Percentiles rank a stretch among this genome's conserved stretches.
Evolutionary conservation across 176 grass and related monocot species (phyloP).

Genomic region (Calamus simplicifolius): DNA sequence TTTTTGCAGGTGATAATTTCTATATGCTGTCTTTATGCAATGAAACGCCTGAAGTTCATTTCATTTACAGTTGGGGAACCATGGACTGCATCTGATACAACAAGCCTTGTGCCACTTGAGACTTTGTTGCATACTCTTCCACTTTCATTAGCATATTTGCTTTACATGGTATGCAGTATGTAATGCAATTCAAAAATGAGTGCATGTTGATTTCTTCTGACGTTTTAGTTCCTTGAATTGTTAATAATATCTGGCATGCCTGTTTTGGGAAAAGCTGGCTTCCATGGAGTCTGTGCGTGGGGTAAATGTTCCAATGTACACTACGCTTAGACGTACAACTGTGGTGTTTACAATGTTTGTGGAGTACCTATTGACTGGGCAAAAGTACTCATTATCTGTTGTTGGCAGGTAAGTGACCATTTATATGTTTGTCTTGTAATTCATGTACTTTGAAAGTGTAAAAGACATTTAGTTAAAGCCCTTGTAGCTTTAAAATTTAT

Average conservation of each 20-base stretch:
- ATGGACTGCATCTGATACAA: conserved; percentile 45
- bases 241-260: conserved; percentile 17
- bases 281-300: conserved; percentile 97
- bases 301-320: conserved; percentile 99
- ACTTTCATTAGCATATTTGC: conserved; percentile 90
- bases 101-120: conserved; percentile 61
- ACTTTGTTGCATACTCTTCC: conserved; percentile 77
- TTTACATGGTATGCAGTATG: conserved; percentile 78
- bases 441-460: too few species aligned
- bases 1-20: conserved; percentile 79
- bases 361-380: conserved; percentile 82
- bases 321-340: conserved; percentile 92
- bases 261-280: conserved; percentile 64
- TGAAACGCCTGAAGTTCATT: conserved; percentile 82
- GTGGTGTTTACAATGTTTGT: conserved; percentile 98
- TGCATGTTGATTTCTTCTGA: too few species aligned
- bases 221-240: conserved; percentile 10
- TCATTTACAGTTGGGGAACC: conserved; percentile 64
- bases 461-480: too few species aligned
- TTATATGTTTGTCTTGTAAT: conserved; percentile 7
- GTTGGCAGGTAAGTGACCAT: conserved; percentile 59
- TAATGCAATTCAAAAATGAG: too few species aligned
- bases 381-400: conserved; percentile 79
- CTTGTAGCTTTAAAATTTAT: too few species aligned
- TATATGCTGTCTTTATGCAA: conserved; percentile 71